These are phyloP conservation scores for Podila epicladia DNA, from an alignment of 192 early-diverging fungal species.

Conservation along the genomic window DNA sequence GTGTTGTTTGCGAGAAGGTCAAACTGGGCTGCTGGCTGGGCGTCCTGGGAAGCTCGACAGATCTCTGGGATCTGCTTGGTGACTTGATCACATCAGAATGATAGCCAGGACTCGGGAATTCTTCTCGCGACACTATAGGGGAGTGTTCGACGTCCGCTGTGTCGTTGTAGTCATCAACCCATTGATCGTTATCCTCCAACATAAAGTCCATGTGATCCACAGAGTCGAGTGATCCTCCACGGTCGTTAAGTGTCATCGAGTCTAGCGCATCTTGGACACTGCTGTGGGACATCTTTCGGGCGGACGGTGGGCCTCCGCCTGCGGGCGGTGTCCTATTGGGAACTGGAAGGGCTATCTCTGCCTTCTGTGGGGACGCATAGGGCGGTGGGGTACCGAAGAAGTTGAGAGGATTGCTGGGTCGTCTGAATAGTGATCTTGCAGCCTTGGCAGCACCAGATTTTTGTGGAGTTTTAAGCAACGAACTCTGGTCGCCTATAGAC, in stretches of 20 bases:
- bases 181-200: background rate
- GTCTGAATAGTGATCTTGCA: conserved; percentile 23
- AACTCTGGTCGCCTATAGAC: background rate
- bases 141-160: background rate
- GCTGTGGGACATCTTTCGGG: background rate
- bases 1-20: conserved; percentile 34
- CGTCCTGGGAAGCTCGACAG: conserved; percentile 8
- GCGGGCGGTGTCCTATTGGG: no score
- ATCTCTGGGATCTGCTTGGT: background rate
- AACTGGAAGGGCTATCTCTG: no score
- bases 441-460: conserved; percentile 33
- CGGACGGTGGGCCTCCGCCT: no score
- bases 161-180: background rate
- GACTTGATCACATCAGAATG: background rate
- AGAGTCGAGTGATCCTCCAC: no score
- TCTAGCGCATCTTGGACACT: conserved; percentile 25
- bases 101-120: background rate
- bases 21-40: conserved; percentile 40
- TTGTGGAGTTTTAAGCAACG: conserved; percentile 18
- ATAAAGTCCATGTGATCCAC: background rate
- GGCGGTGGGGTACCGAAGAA: conserved; percentile 1
- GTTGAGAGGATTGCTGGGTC: conserved; percentile 9
- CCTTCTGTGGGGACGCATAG: background rate
- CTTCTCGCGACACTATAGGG: background rate
- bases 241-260: conserved; percentile 21